Evolutionary conservation across 2,329 filamentous ascomycete species (phyloP).

Genomic region (Penicillium aurantiogriseum): DNA sequence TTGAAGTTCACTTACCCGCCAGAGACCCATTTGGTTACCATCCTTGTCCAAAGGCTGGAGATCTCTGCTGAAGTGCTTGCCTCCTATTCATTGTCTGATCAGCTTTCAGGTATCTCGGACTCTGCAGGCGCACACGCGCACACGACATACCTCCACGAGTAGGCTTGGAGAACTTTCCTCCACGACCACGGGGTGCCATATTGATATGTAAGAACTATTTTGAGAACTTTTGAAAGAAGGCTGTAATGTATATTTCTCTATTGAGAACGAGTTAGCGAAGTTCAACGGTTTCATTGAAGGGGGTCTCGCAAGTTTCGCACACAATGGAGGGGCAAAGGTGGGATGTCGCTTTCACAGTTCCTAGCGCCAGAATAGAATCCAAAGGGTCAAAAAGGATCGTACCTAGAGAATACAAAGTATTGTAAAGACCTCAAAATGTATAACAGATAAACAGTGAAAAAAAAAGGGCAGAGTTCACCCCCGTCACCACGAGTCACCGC

Average conservation of each 20-base stretch:
- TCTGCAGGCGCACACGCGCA: conserved; percentile 2
- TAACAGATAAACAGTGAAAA: not conserved
- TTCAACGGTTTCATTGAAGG: not conserved
- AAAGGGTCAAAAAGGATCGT: not conserved
- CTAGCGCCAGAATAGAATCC: not conserved
- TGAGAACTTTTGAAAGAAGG: not conserved
- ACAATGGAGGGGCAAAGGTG: conserved; percentile 21
- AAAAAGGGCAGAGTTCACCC: not conserved
- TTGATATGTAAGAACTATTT: conserved; percentile 7
- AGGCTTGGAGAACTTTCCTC: conserved; percentile 92
- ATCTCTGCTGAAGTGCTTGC: conserved; percentile 92
- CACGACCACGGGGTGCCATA: conserved; percentile 65
- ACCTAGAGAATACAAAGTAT: not conserved
- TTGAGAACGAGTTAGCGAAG: not conserved
- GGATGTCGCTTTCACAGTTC: conserved; percentile 4
- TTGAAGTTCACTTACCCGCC: conserved; percentile 60
- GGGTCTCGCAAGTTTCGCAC: not conserved
- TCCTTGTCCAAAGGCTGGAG: conserved; percentile 84
- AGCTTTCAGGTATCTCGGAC: not conserved
- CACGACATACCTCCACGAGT: conserved; percentile 74
- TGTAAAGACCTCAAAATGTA: not conserved
- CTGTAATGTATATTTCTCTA: not conserved
- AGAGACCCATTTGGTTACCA: conserved; percentile 86
- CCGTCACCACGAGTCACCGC: not conserved
- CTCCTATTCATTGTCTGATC: conserved; percentile 56